Conservation (phyloP, 2,329 filamentous ascomycete species). For the Lasiodiplodia citricola region DNA sequence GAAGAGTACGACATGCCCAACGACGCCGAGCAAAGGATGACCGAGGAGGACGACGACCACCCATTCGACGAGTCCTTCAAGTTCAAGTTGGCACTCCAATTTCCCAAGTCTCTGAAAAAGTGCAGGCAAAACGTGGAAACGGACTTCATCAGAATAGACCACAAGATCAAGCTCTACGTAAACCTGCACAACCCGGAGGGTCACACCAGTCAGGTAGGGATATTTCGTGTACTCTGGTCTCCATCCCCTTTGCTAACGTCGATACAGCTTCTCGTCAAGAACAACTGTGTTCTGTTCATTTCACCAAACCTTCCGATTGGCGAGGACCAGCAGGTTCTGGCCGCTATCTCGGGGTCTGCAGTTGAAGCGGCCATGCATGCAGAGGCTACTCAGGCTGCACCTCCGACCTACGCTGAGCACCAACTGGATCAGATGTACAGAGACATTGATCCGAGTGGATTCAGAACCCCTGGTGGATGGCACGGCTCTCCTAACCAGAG, state of each 20-base stretch:
- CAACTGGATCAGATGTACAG: slow-evolving; percentile 89
- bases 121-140: slow-evolving; percentile 91
- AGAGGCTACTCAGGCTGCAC: slow-evolving; percentile 70
- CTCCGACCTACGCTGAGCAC: slow-evolving; percentile 92
- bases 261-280: slow-evolving; percentile 76
- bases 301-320: slow-evolving; percentile 91
- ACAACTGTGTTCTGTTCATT: slow-evolving; percentile 92
- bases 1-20: slow-evolving; percentile 44
- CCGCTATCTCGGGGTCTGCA: slow-evolving; percentile 32
- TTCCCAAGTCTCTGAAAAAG: slow-evolving; percentile 80
- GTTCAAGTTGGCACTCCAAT: slow-evolving; percentile 64
- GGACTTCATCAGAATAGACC: slow-evolving; percentile 86
- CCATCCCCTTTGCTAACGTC: background rate
- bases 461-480: slow-evolving; percentile 70
- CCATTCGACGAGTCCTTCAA: slow-evolving; percentile 63
- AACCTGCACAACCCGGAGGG: slow-evolving; percentile 94
- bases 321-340: slow-evolving; percentile 68
- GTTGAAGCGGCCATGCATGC: slow-evolving; percentile 53
- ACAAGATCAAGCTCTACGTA: slow-evolving; percentile 90
- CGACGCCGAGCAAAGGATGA: slow-evolving; percentile 32
- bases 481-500: slow-evolving; percentile 36
- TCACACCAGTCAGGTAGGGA: slow-evolving; percentile 81
- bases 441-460: slow-evolving; percentile 80
- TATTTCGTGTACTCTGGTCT: background rate
- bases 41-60: slow-evolving; percentile 41